These are phyloP conservation scores for Pythium sukuiense DNA, from an alignment of 352 stramenopile species.

Conservation along the genomic window DNA sequence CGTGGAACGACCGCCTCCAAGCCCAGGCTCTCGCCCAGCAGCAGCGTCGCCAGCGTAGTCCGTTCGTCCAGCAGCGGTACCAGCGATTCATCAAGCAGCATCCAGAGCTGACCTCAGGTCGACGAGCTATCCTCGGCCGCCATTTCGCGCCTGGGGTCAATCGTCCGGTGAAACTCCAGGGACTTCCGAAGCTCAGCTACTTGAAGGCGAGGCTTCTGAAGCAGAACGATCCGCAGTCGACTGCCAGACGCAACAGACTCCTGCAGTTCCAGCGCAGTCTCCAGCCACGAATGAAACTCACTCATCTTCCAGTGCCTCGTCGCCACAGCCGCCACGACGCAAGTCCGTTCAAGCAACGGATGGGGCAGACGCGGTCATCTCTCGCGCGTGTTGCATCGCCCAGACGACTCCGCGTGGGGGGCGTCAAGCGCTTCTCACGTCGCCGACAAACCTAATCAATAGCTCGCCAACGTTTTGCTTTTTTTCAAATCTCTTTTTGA, in stretches of 20 bases:
- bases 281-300: not conserved
- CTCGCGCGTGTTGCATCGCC: not conserved
- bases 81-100: conserved; percentile 25
- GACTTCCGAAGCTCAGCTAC: conserved; percentile 24
- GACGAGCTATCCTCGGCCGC: not conserved
- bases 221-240: conserved; percentile 21
- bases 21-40: conserved; percentile 15
- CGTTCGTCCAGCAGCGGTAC: conserved; percentile 32
- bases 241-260: conserved; percentile 24
- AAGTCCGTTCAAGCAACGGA: not conserved
- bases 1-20: conserved; percentile 28
- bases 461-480: not conserved
- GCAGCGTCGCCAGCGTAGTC: conserved; percentile 16
- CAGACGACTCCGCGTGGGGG: not conserved
- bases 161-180: no score
- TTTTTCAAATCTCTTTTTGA: not conserved
- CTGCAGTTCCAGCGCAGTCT: conserved; percentile 14
- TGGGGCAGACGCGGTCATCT: no score
- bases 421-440: conserved; percentile 8
- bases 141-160: not conserved
- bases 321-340: not conserved
- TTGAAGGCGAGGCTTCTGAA: conserved; percentile 22
- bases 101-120: conserved; percentile 21
- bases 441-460: conserved; percentile 4
- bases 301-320: not conserved